Evolutionary conservation across 805 yeast genomes (phyloP).

Genomic region (Starmerella gropengiesseri): DNA sequence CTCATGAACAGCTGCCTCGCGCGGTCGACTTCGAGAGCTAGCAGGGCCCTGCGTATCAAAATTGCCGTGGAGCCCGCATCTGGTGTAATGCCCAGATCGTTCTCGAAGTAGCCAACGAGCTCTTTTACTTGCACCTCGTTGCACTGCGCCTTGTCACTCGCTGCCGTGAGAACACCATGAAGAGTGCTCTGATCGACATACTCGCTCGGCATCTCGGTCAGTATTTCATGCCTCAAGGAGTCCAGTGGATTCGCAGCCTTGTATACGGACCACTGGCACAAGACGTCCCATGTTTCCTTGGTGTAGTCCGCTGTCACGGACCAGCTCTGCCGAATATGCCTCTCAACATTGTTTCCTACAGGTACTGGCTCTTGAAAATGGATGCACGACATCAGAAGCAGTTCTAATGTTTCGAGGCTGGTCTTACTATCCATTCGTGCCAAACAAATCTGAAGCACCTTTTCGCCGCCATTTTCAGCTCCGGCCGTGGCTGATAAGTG

Average conservation of each 20-base stretch:
- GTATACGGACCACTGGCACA: slow-evolving; percentile 30
- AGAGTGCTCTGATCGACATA: slow-evolving; percentile 25
- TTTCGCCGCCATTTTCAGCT: slow-evolving; percentile 10
- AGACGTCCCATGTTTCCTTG: slow-evolving; percentile 31
- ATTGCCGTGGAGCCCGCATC: slow-evolving; percentile 33
- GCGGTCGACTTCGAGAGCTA: slow-evolving; percentile 24
- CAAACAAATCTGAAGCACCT: slow-evolving; percentile 15
- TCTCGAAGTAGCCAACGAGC: slow-evolving; percentile 28
- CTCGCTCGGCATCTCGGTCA: slow-evolving; percentile 18
- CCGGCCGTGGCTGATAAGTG: no score
- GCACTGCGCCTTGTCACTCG: slow-evolving; percentile 25
- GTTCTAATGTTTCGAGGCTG: slow-evolving; percentile 24
- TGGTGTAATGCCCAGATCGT: slow-evolving; percentile 28
- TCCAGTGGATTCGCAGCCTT: slow-evolving; percentile 7
- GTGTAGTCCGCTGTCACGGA: slow-evolving; percentile 20
- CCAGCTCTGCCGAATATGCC: neutral
- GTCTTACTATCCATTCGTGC: slow-evolving; percentile 10
- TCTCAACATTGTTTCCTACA: slow-evolving; percentile 11
- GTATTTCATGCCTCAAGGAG: slow-evolving; percentile 8
- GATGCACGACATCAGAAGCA: slow-evolving; percentile 24
- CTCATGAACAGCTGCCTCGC: slow-evolving; percentile 32
- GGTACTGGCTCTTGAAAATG: slow-evolving; percentile 23
- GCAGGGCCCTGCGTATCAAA: slow-evolving; percentile 31
- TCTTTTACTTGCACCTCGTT: slow-evolving; percentile 21
- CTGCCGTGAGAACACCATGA: slow-evolving; percentile 23